Evolutionary conservation across 2,329 filamentous ascomycete species (phyloP).

Genomic region (Colletotrichum echinochloae): DNA sequence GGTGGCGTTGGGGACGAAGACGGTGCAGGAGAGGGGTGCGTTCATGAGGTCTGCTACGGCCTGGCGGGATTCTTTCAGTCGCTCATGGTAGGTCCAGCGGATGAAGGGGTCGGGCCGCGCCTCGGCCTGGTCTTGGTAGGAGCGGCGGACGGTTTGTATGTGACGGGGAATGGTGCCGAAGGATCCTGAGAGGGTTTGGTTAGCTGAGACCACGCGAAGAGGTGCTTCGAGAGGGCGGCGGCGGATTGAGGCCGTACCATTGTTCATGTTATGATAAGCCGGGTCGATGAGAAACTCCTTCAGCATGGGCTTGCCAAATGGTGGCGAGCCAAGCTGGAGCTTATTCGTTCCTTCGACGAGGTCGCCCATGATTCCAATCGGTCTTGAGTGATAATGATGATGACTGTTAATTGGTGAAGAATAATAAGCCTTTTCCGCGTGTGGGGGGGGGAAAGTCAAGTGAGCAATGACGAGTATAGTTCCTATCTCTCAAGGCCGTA

Average conservation of each 20-base stretch:
- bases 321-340: neutral
- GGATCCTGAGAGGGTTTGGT: slow-evolving; percentile 66
- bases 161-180: slow-evolving; percentile 80
- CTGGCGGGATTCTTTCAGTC: slow-evolving; percentile 73
- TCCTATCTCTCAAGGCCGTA: too few relatives aligned
- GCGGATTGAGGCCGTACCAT: slow-evolving; percentile 65
- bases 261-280: slow-evolving; percentile 80
- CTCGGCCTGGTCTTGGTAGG: slow-evolving; percentile 77
- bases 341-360: neutral
- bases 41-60: slow-evolving; percentile 76
- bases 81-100: slow-evolving; percentile 71
- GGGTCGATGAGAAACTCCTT: slow-evolving; percentile 78
- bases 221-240: neutral
- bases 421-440: neutral
- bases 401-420: neutral
- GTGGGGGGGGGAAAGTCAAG: neutral
- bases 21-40: slow-evolving; percentile 73
- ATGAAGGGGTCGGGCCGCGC: slow-evolving; percentile 80
- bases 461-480: neutral
- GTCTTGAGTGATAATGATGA: neutral
- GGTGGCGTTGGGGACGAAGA: slow-evolving; percentile 86
- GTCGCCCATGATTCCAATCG: slow-evolving; percentile 21
- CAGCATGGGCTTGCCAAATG: slow-evolving; percentile 57
- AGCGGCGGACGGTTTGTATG: slow-evolving; percentile 69
- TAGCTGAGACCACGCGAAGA: slow-evolving; percentile 32